Percentiles rank a stretch among this genome's conserved stretches.
These are phyloP conservation scores for Gomphus bonarii DNA, from an alignment of 1,284 basidiomycete genomes.

Conservation along the genomic window DNA sequence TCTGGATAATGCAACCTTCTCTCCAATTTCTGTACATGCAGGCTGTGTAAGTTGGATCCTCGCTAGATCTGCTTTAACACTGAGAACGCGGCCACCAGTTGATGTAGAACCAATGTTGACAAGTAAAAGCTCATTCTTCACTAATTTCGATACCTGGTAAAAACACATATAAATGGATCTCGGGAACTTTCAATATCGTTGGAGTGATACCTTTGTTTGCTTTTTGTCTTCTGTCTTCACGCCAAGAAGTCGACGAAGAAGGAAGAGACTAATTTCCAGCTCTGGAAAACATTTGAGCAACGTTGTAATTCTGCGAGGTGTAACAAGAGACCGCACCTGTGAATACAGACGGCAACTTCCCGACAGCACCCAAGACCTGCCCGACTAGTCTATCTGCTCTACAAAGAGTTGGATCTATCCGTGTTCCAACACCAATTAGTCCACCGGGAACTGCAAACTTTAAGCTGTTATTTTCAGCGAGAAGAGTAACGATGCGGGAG, in stretches of 20 bases:
- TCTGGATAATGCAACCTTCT: slow-evolving; percentile 89
- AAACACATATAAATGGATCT: background rate
- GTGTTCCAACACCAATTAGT: slow-evolving; percentile 95
- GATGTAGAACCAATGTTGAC: slow-evolving; percentile 95
- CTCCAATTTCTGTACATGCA: slow-evolving; percentile 88
- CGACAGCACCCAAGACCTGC: slow-evolving; percentile 91
- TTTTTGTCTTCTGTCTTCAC: slow-evolving; percentile 99
- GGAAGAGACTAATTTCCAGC: slow-evolving; percentile 86
- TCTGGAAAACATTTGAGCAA: slow-evolving; percentile 32
- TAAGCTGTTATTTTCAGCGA: slow-evolving; percentile 91
- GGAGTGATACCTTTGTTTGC: slow-evolving; percentile 65
- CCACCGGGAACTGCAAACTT: slow-evolving; percentile 97
- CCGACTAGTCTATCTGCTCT: slow-evolving; percentile 95
- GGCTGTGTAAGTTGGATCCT: slow-evolving; percentile 89
- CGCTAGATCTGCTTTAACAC: slow-evolving; percentile 86
- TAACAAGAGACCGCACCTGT: slow-evolving; percentile 45
- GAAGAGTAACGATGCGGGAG: slow-evolving; percentile 82
- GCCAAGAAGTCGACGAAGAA: slow-evolving; percentile 90
- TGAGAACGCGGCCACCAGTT: slow-evolving; percentile 85
- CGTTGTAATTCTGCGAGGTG: background rate
- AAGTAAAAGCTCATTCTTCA: slow-evolving; percentile 87
- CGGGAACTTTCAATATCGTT: background rate
- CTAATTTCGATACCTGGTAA: slow-evolving; percentile 68
- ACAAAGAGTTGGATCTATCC: slow-evolving; percentile 94
- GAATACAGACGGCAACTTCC: slow-evolving; percentile 89